Conservation (phyloP, 2,329 filamentous ascomycete genomes). For the Fusarium equiseti region DNA sequence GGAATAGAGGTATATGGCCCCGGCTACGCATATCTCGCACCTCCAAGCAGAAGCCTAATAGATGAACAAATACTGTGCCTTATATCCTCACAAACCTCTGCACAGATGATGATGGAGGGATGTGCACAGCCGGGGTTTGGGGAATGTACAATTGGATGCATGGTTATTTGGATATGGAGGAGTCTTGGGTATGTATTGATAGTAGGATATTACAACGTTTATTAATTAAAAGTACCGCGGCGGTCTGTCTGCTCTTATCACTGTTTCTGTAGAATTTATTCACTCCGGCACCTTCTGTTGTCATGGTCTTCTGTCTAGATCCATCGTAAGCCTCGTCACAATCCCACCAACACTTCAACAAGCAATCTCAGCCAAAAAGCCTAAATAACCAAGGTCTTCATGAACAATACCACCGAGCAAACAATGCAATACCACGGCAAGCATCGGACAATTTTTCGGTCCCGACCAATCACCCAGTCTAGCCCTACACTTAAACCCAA, state of each 20-base stretch:
- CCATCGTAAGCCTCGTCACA: background rate
- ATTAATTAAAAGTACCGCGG: background rate
- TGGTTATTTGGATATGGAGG: background rate
- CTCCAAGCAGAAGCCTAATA: background rate
- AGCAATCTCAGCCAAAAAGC: background rate
- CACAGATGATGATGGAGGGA: background rate
- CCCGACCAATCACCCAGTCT: background rate
- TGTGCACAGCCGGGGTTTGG: background rate
- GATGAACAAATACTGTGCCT: background rate
- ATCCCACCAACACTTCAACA: background rate
- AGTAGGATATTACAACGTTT: background rate
- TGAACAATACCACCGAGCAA: background rate
- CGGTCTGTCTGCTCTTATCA: background rate
- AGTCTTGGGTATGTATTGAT: background rate
- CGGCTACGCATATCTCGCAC: background rate
- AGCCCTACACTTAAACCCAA: background rate
- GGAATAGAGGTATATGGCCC: background rate
- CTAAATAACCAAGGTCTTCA: background rate
- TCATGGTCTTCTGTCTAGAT: background rate
- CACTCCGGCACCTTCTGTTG: background rate
- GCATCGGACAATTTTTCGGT: background rate
- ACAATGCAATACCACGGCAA: background rate
- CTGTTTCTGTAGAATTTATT: background rate
- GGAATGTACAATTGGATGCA: background rate
- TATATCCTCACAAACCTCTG: background rate